Evolutionary conservation across 164 flowering plant genomes (phyloP).

Genomic region (Hamamelis virginiana): DNA sequence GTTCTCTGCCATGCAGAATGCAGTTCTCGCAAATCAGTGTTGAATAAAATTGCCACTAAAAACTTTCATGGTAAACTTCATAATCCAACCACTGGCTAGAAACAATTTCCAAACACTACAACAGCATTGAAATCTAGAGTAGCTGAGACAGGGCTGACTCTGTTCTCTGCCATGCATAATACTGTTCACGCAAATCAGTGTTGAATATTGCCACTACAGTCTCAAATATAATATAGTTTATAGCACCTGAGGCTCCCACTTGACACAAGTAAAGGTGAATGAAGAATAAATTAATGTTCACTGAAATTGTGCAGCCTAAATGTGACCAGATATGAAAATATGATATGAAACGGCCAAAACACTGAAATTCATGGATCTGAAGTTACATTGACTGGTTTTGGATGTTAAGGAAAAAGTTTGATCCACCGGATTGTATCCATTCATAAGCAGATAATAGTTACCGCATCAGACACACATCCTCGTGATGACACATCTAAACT

Average conservation of each 20-base stretch:
- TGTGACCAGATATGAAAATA: not conserved
- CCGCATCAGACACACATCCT: too few species aligned
- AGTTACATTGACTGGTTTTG: not conserved
- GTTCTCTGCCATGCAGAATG: not conserved
- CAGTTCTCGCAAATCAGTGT: constrained; percentile 2
- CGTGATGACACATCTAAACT: not conserved
- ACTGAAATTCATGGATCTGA: not conserved
- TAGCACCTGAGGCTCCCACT: not conserved
- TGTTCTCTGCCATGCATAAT: not conserved
- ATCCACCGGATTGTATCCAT: not conserved
- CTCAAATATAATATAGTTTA: not conserved
- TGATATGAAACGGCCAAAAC: not conserved
- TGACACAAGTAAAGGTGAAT: constrained; percentile 4
- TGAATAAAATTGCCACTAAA: not conserved
- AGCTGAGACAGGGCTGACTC: too few species aligned
- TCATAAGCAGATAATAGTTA: too few species aligned
- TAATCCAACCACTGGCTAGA: too few species aligned
- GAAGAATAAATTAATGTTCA: not conserved
- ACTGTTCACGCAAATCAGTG: too few species aligned
- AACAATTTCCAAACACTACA: too few species aligned
- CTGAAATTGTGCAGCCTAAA: constrained; percentile 1
- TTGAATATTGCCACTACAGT: not conserved
- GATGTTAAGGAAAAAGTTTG: not conserved
- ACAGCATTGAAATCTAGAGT: too few species aligned
- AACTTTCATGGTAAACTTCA: too few species aligned